Percentiles rank a stretch among this genome's conserved stretches.
phyloP scores from a whole-genome alignment of 2,329 filamentous ascomycete genomes.

The Ophiosphaerella korrae region DNA sequence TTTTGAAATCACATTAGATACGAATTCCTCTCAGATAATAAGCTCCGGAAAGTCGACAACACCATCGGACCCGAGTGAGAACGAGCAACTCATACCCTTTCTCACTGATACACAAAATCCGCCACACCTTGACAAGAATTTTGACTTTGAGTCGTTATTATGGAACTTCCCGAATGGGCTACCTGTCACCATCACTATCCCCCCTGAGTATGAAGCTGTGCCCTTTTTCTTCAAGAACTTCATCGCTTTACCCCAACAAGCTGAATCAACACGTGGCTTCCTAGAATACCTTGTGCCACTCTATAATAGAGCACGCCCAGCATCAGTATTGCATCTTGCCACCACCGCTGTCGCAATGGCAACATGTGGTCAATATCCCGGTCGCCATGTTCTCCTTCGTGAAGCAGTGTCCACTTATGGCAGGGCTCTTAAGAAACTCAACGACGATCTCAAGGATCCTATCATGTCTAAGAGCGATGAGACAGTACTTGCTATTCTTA shows the following conservation, averaged over 20 bases:
- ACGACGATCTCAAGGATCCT: constrained; percentile 45
- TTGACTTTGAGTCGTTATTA: constrained; percentile 35
- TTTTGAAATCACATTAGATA: constrained; percentile 19
- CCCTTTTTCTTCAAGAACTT: constrained; percentile 52
- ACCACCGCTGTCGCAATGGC: constrained; percentile 48
- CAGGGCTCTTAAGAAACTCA: constrained; percentile 45
- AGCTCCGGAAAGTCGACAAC: constrained; percentile 17
- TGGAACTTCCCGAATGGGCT: constrained; percentile 38
- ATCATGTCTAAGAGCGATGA: constrained; percentile 44
- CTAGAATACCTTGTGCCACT: constrained; percentile 47
- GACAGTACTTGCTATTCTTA: constrained; percentile 46
- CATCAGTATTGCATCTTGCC: constrained; percentile 48
- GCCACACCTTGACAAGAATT: constrained; percentile 13
- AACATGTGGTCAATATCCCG: constrained; percentile 46
- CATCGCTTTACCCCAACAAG: constrained; percentile 44
- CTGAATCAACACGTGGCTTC: constrained; percentile 46
- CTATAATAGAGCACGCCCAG: constrained; percentile 41
- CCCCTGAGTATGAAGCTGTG: constrained; percentile 45
- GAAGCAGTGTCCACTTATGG: constrained; percentile 46
- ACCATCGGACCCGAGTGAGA: constrained; percentile 12
- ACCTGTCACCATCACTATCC: constrained; percentile 32
- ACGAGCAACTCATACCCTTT: constrained; percentile 28
- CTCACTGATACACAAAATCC: constrained; percentile 21
- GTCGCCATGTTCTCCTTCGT: constrained; percentile 36
- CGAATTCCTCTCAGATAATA: constrained; percentile 12